These are phyloP conservation scores for Cytidiella melzeri DNA, from an alignment of 768 basidiomycete genomes.

Conservation along the genomic window DNA sequence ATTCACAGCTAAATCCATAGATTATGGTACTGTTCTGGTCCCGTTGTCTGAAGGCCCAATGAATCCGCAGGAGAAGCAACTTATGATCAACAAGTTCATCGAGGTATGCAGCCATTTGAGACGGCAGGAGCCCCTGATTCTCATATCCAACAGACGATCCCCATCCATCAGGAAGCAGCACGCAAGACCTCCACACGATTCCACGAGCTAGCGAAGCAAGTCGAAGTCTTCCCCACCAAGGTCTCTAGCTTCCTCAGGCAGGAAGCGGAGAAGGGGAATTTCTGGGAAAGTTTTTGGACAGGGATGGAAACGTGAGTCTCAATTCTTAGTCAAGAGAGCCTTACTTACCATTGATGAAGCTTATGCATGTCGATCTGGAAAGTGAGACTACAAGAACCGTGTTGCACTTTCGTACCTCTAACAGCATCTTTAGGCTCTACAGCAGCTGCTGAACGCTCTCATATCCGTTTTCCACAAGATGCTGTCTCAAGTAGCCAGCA, in stretches of 20 bases:
- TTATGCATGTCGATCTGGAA: slow-evolving; percentile 23
- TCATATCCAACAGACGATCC: slow-evolving; percentile 15
- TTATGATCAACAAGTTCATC: slow-evolving; percentile 25
- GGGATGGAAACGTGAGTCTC: slow-evolving; percentile 22
- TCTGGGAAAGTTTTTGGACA: slow-evolving; percentile 18
- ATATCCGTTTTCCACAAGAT: slow-evolving; percentile 19
- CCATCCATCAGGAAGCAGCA: slow-evolving; percentile 21
- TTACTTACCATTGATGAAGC: slow-evolving; percentile 5
- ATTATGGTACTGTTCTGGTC: slow-evolving; percentile 21
- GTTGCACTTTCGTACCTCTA: background rate
- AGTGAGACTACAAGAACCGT: slow-evolving; percentile 6
- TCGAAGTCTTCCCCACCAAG: slow-evolving; percentile 24
- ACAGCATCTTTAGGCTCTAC: slow-evolving; percentile 14
- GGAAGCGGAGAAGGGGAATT: slow-evolving; percentile 20
- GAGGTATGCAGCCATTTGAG: slow-evolving; percentile 13
- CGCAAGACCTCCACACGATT: slow-evolving; percentile 16
- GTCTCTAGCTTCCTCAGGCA: slow-evolving; percentile 20
- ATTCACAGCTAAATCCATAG: slow-evolving; percentile 5
- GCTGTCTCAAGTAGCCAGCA: slow-evolving; percentile 19
- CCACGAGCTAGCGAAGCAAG: slow-evolving; percentile 19
- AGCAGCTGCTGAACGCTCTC: slow-evolving; percentile 15
- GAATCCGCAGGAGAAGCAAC: slow-evolving; percentile 18
- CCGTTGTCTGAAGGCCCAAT: slow-evolving; percentile 18
- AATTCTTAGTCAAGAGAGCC: background rate
- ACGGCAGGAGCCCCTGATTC: background rate